phyloP scores from a whole-genome alignment of 2,329 filamentous ascomycete genomes.

The Ophiocordyceps sinensis region DNA sequence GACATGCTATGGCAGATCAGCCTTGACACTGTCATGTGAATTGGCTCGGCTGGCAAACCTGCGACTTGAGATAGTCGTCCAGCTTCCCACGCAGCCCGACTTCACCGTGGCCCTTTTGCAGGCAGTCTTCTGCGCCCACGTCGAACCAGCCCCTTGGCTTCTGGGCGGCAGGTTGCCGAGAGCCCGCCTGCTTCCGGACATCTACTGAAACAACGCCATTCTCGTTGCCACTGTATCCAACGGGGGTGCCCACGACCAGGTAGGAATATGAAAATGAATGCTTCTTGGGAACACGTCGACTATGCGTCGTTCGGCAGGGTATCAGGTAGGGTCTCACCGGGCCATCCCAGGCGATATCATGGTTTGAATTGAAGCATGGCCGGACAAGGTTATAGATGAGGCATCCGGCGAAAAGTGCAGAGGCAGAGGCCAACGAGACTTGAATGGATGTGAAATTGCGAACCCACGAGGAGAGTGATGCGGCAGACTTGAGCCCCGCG shows the following conservation, averaged over 20 bases:
- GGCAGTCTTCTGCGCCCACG: slow-evolving; percentile 44
- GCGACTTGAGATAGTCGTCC: slow-evolving; percentile 38
- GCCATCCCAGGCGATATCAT: slow-evolving; percentile 2
- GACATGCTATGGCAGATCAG: slow-evolving; percentile 30
- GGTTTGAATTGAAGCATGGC: background rate
- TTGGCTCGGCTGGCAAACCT: slow-evolving; percentile 31
- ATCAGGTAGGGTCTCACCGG: slow-evolving; percentile 37
- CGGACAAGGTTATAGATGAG: background rate
- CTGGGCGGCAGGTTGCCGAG: slow-evolving; percentile 3
- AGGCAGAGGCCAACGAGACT: too few relatives aligned
- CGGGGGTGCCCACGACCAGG: slow-evolving; percentile 51
- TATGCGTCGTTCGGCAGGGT: slow-evolving; percentile 50
- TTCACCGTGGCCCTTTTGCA: slow-evolving; percentile 36
- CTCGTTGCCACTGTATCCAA: slow-evolving; percentile 43
- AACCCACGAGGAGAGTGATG: background rate
- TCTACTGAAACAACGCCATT: slow-evolving; percentile 40
- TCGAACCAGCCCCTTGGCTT: slow-evolving; percentile 35
- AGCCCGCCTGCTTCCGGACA: slow-evolving; percentile 2
- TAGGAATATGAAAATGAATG: slow-evolving; percentile 60
- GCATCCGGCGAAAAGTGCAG: background rate
- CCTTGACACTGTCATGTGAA: background rate
- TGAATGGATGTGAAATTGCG: background rate
- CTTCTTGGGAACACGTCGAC: slow-evolving; percentile 49
- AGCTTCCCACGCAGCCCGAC: slow-evolving; percentile 50
- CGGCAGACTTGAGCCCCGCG: slow-evolving; percentile 1